Conservation (phyloP, 2,329 filamentous ascomycete species). For the Graphilbum fragrans region DNA sequence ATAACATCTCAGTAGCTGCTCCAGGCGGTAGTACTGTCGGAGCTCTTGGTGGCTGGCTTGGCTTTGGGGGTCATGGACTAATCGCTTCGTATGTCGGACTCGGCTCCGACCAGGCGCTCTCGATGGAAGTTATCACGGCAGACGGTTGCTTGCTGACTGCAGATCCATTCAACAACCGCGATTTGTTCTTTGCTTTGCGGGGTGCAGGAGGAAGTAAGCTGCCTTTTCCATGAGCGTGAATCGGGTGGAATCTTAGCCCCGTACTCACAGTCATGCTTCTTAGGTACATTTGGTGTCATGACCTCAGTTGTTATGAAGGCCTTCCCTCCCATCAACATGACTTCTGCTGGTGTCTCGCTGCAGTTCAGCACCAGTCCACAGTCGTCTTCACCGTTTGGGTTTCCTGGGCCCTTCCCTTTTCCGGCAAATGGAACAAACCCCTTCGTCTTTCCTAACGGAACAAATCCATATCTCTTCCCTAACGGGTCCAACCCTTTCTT, state of each 20-base stretch:
- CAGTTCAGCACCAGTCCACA: conserved; percentile 5
- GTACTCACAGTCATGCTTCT: no score
- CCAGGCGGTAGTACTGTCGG: conserved; percentile 22
- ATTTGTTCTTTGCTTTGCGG: conserved; percentile 43
- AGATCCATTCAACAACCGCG: conserved; percentile 28
- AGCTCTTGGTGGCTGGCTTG: conserved; percentile 37
- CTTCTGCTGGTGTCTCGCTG: conserved; percentile 8
- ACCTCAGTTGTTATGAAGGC: conserved; percentile 15
- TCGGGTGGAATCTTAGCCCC: no score
- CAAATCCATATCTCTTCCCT: no score
- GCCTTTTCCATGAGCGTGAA: no score
- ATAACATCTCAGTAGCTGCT: conserved; percentile 20
- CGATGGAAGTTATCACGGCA: conserved; percentile 34
- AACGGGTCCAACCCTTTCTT: no score
- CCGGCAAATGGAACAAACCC: no score
- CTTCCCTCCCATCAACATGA: conserved; percentile 12
- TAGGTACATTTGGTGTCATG: conserved; percentile 14
- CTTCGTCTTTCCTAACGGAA: no score
- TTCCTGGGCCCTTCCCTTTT: no score
- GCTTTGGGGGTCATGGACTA: conserved; percentile 36
- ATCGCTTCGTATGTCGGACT: conserved; percentile 34
- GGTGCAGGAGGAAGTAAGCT: conserved; percentile 25
- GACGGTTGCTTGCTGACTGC: conserved; percentile 32
- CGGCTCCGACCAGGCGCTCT: conserved; percentile 38
- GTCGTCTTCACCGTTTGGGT: no score